phyloP scores from a whole-genome alignment of 495 filamentous ascomycete genomes.

The Neurospora sp. region DNA sequence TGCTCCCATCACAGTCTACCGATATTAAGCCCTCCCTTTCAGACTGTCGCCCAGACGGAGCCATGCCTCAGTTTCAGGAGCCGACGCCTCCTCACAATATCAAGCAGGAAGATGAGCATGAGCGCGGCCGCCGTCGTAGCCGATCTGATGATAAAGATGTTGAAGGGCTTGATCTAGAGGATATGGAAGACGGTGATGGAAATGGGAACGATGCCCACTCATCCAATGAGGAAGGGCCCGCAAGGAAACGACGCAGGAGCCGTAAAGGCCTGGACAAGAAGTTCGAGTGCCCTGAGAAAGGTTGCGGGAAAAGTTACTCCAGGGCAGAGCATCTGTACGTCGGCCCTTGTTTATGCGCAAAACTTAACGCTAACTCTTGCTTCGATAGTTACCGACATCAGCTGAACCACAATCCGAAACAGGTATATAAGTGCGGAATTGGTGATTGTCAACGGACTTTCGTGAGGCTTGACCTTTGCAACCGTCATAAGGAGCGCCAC shows the following conservation, averaged over 20 bases:
- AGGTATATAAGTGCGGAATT: conserved; percentile 92
- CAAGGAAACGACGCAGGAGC: conserved; percentile 67
- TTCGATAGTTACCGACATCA: conserved; percentile 66
- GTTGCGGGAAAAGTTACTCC: conserved; percentile 93
- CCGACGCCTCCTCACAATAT: conserved; percentile 29
- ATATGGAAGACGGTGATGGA: conserved; percentile 24
- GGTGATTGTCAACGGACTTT: conserved; percentile 85
- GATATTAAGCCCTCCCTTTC: conserved; percentile 28
- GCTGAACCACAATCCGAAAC: conserved; percentile 91
- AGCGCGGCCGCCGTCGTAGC: conserved; percentile 37
- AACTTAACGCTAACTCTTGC: conserved; percentile 11
- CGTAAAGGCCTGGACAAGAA: conserved; percentile 89
- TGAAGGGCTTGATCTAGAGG: conserved; percentile 29
- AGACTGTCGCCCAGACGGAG: conserved; percentile 22
- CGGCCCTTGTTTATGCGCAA: background rate
- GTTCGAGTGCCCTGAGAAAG: conserved; percentile 81
- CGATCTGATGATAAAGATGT: conserved; percentile 35
- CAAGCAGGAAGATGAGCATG: conserved; percentile 35
- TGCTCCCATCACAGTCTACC: conserved; percentile 32
- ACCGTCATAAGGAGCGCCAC: conserved; percentile 88
- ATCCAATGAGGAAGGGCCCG: conserved; percentile 44
- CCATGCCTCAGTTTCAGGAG: conserved; percentile 34
- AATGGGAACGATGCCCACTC: conserved; percentile 35
- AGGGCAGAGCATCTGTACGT: conserved; percentile 84
- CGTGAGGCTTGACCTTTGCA: conserved; percentile 88